Base-by-base conservation (phyloP, 306 rosid species). In the Glycyrrhiza uralensis region DNA sequence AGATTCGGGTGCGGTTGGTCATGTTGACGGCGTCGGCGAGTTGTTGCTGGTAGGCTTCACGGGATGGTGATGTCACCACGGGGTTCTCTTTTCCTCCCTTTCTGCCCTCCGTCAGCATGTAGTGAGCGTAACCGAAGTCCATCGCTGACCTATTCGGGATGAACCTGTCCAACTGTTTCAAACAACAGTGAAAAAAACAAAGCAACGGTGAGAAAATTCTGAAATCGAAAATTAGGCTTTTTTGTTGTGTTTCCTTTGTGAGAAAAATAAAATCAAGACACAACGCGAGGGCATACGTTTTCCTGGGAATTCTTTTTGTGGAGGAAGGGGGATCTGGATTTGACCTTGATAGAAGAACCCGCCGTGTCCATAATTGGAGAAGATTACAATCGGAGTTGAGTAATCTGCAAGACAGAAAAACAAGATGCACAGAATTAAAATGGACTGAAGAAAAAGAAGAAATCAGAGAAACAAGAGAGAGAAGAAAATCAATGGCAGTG, bases 21-120 rank as follows among this genome's bases (percentile, higher is more conserved):
- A 91, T 91, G 87, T 91, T 87, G 54, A 79, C 60, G 7, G 91
- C 79, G 67, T 87, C 96, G 0, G 91, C 87, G 55, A 91, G 72
- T 15, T 63, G 79, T 81, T 81, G 84, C 74, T 47, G 85, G 55
- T 87, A 91, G 19, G 92, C 90, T 69, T 82, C 84, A 20, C 76
- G 79, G 0, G 92, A 77, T 1, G 95, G 90, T 1, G 87, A 80
- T 11, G 68, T 80, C 45, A 72, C n/a, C 26, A 57, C 28, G 1
- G 90, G 87, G 67, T 87, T 91, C 68, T 86, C 96, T 80, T 85
- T 86, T 52, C 61, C 82, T 52, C 61, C 82, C 77, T 83, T 83
- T 54, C 52, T 74, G 9, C 87, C 83, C 15, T 76, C 85, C 1
- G 80, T 85, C 6, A 85, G 69, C 90, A 88, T 86, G 57, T 77